A percentile compares a stretch with the other conserved stretches of the same genome.
Conservation (phyloP, 305 asterid genomes). For the Fraxinus sp. region DNA sequence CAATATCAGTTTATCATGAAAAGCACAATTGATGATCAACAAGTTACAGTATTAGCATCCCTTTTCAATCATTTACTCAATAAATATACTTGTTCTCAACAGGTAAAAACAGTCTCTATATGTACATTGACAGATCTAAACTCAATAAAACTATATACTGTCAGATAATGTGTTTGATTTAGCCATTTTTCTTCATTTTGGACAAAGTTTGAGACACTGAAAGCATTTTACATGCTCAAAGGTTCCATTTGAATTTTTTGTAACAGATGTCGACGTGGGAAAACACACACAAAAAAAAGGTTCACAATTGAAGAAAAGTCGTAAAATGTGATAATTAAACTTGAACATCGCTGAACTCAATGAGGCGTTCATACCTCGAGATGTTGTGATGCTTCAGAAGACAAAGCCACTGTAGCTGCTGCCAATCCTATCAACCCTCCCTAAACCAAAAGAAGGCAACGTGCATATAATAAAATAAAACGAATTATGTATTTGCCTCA, state of each 20-base stretch:
- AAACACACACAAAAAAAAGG: not conserved
- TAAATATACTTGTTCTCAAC: not conserved
- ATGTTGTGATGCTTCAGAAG: constrained; percentile 87
- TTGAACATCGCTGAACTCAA: not conserved
- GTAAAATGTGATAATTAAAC: not conserved
- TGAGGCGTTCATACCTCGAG: constrained; percentile 67
- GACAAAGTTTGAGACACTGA: not conserved
- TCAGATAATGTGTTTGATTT: not conserved
- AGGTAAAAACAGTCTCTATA: not conserved
- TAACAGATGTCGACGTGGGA: not conserved
- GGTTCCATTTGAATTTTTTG: not conserved
- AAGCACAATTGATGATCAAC: not conserved
- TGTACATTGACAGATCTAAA: not conserved
- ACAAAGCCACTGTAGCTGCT: constrained; percentile 97
- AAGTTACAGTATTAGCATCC: not conserved
- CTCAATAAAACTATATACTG: not conserved
- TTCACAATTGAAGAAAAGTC: not conserved
- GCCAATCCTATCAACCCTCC: constrained; percentile 98
- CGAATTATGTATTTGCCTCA: not conserved
- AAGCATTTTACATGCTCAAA: not conserved
- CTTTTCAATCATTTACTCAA: not conserved
- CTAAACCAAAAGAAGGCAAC: constrained; percentile 36
- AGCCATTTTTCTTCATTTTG: not conserved
- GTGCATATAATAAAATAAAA: constrained; percentile 1
- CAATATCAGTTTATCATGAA: not conserved